These are phyloP conservation scores for Angomonas deanei DNA, from an alignment of 208 protist species.

Conservation along the genomic window DNA sequence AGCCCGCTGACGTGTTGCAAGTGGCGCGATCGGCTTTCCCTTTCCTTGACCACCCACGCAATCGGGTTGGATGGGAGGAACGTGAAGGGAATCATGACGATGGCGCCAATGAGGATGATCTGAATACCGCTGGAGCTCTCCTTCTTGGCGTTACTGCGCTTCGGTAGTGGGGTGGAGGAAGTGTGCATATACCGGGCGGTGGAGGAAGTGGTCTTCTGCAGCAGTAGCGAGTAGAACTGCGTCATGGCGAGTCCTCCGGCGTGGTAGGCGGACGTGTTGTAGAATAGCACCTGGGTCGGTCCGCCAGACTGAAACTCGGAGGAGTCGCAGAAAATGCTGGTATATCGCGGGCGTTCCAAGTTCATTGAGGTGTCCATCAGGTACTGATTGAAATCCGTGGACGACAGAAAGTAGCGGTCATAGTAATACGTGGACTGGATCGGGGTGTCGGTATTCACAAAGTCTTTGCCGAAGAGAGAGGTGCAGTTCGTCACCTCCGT, in stretches of 20 bases:
- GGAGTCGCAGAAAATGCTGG: conserved; percentile 10
- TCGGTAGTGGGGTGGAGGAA: too few species aligned
- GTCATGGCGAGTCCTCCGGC: conserved; percentile 16
- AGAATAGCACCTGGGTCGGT: conserved; percentile 21
- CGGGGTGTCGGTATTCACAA: too few species aligned
- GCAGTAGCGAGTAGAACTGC: conserved; percentile 26
- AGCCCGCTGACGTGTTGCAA: conserved; percentile 55
- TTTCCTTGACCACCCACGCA: conserved; percentile 47
- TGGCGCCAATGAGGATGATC: conserved; percentile 31
- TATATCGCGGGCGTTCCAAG: too few species aligned
- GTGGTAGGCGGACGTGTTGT: conserved; percentile 40
- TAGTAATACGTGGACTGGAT: conserved; percentile 23
- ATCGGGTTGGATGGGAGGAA: conserved; percentile 65
- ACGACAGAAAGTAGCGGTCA: too few species aligned
- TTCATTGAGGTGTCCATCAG: conserved; percentile 11
- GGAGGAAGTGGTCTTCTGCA: not conserved
- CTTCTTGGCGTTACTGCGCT: conserved; percentile 3
- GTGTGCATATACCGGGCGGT: too few species aligned
- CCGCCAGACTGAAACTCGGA: not conserved
- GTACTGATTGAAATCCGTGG: conserved; percentile 21
- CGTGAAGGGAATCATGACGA: conserved; percentile 65
- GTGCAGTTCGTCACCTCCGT: too few species aligned
- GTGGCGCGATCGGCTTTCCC: conserved; percentile 42
- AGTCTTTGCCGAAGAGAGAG: too few species aligned
- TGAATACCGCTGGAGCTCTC: conserved; percentile 16